Base-by-base conservation (phyloP, 768 basidiomycete genomes). In the Amanita fuliginea region DNA sequence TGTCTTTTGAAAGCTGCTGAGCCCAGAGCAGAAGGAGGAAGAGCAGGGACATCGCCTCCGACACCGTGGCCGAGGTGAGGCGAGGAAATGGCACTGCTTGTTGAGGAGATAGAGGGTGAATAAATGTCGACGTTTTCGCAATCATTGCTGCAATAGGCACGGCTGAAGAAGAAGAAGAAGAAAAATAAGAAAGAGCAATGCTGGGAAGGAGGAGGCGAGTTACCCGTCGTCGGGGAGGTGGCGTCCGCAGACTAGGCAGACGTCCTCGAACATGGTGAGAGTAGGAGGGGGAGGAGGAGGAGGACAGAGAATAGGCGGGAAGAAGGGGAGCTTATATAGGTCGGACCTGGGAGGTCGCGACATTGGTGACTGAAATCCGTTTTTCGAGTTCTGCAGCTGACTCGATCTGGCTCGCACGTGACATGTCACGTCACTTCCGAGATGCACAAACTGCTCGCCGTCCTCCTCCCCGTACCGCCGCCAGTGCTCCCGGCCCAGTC, bases 181-280 rank as follows among this genome's bases (percentile, higher is more conserved):
- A 49, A 47, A 43, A 54, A 37, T 24, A 46, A 30, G 36, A n/a
- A n/a, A n/a, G n/a, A n/a, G n/a, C n/a, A n/a, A n/a, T n/a, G n/a
- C n/a, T n/a, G n/a, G 32, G 19, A 53, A 55, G 37, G 45, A 54
- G 55, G 55, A 47, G 55, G 42, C 48, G 55, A 66, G 74, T 54
- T 70, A 84, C 82, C 75, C 76, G 62, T 81, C 77, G 63, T 75
- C 77, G 54, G 64, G 61, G 56, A 85, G 72, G 48, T 76, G 76
- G 63, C 75, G 80, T 47, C 83, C 81, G 61, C 86, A 88, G 47
- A 74, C 68, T 51, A 88, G 73, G 61, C 86, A 88, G 58, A 81
- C 72, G 71, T 86, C 84, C 74, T 85, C 80, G 64, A 84, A 86
- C 85, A 87, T 88, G 55, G 45, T 44, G 51, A 30, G 39, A 51